Conservation (phyloP, 441 rosid species). For the Caryocar brasiliense region DNA sequence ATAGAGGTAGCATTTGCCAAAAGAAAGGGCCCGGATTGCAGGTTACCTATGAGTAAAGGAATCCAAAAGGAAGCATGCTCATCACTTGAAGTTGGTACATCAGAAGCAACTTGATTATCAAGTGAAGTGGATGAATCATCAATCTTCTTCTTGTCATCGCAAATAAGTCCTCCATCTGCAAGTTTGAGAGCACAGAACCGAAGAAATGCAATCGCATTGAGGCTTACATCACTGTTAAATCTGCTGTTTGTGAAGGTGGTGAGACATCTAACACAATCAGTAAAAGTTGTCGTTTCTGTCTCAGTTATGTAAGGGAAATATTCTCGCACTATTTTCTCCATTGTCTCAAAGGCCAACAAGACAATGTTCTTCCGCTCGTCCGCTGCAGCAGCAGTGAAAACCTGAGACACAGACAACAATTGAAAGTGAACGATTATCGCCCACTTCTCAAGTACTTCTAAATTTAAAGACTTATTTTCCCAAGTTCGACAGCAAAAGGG, state of each 20-base stretch:
- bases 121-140: slow-evolving; percentile 30
- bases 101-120: slow-evolving; percentile 29
- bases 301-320: slow-evolving; percentile 89
- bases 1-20: slow-evolving; percentile 5
- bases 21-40: no score
- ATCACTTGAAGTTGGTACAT: slow-evolving; percentile 32
- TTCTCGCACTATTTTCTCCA: slow-evolving; percentile 96
- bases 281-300: slow-evolving; percentile 83
- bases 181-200: slow-evolving; percentile 95
- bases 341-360: slow-evolving; percentile 84
- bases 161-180: slow-evolving; percentile 86
- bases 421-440: not conserved
- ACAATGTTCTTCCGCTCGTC: slow-evolving; percentile 86
- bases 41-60: slow-evolving; percentile 85
- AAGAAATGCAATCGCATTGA: slow-evolving; percentile 95
- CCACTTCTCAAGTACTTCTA: not conserved
- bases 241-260: slow-evolving; percentile 85
- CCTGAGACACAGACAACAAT: slow-evolving; percentile 31
- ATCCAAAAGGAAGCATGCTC: slow-evolving; percentile 83
- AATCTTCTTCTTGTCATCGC: slow-evolving; percentile 42
- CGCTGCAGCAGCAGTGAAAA: slow-evolving; percentile 88
- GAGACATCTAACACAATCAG: slow-evolving; percentile 95
- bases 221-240: slow-evolving; percentile 89
- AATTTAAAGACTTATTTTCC: no score
- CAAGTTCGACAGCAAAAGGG: no score